Evolutionary conservation across 176 grass and related monocot genomes (phyloP).

Genomic region (Phoenix roebelenii): DNA sequence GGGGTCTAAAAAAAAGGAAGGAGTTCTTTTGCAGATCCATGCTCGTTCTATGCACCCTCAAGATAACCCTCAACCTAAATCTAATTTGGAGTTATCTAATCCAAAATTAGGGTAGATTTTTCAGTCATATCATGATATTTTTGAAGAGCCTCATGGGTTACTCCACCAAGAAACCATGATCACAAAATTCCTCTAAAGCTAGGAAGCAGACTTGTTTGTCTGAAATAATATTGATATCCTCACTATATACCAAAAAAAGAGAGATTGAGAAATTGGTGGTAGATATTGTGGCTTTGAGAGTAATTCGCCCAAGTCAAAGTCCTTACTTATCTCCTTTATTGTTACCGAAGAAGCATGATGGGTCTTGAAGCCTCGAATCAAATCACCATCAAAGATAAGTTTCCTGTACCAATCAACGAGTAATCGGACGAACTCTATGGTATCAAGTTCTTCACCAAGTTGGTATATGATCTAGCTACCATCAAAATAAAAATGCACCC

Average conservation of each 20-base stretch:
- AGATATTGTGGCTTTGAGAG: too few species aligned
- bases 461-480: not conserved
- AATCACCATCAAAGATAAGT: not conserved
- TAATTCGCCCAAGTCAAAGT: not conserved
- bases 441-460: not conserved
- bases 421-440: not conserved
- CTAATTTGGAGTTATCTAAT: too few species aligned
- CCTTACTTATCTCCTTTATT: not conserved
- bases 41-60: too few species aligned
- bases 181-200: not conserved
- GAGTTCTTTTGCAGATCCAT: too few species aligned
- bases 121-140: not conserved
- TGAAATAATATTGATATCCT: not conserved
- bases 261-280: not conserved
- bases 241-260: not conserved
- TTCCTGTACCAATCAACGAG: conserved; percentile 2
- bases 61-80: too few species aligned
- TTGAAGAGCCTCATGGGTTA: not conserved
- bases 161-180: not conserved
- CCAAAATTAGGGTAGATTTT: too few species aligned
- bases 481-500: conserved; percentile 4
- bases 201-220: not conserved
- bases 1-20: too few species aligned
- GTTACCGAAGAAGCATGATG: conserved; percentile 1
- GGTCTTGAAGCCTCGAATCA: not conserved